Conservation (phyloP, 1,139 yeast species). For the Sugiyamaella paludigena region DNA sequence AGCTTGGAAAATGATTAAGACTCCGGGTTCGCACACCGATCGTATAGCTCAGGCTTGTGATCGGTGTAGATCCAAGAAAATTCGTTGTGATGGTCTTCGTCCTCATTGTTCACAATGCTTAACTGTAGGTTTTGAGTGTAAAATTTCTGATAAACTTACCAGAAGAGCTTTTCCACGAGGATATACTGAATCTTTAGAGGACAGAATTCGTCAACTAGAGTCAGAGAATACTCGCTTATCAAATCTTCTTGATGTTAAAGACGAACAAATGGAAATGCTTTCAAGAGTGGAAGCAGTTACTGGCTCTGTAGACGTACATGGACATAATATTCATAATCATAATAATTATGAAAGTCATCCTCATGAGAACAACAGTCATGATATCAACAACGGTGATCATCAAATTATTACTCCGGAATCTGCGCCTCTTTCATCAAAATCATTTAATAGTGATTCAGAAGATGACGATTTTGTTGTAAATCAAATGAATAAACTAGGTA, state of each 20-base stretch:
- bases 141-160: slow-evolving; percentile 66
- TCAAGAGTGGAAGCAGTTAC: slow-evolving; percentile 31
- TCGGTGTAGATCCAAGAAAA: slow-evolving; percentile 77
- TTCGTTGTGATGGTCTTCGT: slow-evolving; percentile 66
- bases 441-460: slow-evolving; percentile 9
- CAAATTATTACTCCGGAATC: neutral
- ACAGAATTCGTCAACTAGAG: slow-evolving; percentile 58
- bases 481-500: slow-evolving; percentile 30
- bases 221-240: slow-evolving; percentile 52
- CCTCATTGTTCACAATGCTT: slow-evolving; percentile 64
- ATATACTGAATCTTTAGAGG: slow-evolving; percentile 70
- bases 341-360: neutral
- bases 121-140: slow-evolving; percentile 68
- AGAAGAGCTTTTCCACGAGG: slow-evolving; percentile 73
- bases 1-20: slow-evolving; percentile 55
- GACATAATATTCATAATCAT: slow-evolving; percentile 16
- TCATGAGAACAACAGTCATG: neutral
- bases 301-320: neutral
- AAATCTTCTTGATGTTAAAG: slow-evolving; percentile 56
- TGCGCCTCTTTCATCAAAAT: neutral
- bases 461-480: slow-evolving; percentile 31
- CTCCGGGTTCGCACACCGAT: slow-evolving; percentile 57
- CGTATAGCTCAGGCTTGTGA: slow-evolving; percentile 86
- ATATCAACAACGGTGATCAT: neutral
- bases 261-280: slow-evolving; percentile 52